These are phyloP conservation scores for Apiospora phragmitis DNA, from an alignment of 2,329 filamentous ascomycete species.

Conservation along the genomic window DNA sequence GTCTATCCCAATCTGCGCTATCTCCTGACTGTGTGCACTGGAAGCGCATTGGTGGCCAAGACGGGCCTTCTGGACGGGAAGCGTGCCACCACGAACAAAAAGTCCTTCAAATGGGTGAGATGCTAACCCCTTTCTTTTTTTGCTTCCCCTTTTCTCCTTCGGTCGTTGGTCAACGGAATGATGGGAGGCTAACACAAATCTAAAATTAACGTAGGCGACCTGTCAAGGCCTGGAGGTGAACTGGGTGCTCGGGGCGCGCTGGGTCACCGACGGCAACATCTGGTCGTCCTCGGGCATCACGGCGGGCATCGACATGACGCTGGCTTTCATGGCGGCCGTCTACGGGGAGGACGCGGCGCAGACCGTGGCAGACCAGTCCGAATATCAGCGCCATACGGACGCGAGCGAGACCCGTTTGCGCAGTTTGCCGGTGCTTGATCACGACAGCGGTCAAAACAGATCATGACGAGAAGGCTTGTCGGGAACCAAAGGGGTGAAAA, in stretches of 20 bases:
- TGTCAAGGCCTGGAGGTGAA: slow-evolving; percentile 49
- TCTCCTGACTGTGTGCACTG: slow-evolving; percentile 68
- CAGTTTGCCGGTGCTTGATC: not conserved
- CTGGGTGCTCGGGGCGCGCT: slow-evolving; percentile 64
- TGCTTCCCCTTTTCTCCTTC: not conserved
- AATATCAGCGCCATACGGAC: slow-evolving; percentile 59
- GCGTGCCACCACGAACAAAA: slow-evolving; percentile 68
- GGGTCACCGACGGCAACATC: slow-evolving; percentile 65
- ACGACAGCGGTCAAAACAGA: no score
- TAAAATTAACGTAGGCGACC: slow-evolving; percentile 27
- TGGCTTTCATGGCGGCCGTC: slow-evolving; percentile 55
- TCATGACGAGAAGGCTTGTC: not conserved
- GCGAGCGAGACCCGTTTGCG: slow-evolving; percentile 56
- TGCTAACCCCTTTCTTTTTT: not conserved
- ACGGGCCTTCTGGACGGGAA: slow-evolving; percentile 61
- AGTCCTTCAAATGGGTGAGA: slow-evolving; percentile 43
- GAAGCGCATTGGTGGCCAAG: slow-evolving; percentile 56
- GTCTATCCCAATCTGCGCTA: slow-evolving; percentile 51
- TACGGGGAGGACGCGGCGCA: slow-evolving; percentile 54
- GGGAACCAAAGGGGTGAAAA: not conserved
- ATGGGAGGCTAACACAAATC: not conserved
- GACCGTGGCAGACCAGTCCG: slow-evolving; percentile 49
- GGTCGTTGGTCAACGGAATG: not conserved
- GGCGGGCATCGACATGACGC: slow-evolving; percentile 59
- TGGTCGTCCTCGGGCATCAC: slow-evolving; percentile 63